Conservation (phyloP, 257 asterid genomes). For the Eucommia ulmoides region DNA sequence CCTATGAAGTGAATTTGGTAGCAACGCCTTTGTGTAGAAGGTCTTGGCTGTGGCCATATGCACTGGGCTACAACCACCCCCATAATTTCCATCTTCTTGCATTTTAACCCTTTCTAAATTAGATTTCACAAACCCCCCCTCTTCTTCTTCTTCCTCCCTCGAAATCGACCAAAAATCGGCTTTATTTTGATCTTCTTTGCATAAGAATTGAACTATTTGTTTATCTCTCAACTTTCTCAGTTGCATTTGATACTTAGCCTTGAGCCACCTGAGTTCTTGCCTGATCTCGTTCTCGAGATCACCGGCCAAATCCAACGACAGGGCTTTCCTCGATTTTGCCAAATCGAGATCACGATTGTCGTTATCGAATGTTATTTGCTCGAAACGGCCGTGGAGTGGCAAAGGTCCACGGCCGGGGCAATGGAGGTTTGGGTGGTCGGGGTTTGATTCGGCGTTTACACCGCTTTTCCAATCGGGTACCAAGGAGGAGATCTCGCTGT, state of each 20-base stretch:
- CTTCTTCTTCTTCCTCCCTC: conserved; percentile 3
- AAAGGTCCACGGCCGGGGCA: conserved; percentile 44
- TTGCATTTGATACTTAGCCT: conserved; percentile 53
- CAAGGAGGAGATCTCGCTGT: conserved; percentile 51
- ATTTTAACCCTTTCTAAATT: conserved; percentile 15
- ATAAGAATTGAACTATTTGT: conserved; percentile 12
- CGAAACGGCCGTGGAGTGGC: conserved; percentile 74
- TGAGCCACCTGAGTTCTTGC: conserved; percentile 54
- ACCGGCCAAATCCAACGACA: conserved; percentile 11
- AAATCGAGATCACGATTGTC: conserved; percentile 7
- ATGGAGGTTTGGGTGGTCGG: conserved; percentile 13
- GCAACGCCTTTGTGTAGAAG: conserved; percentile 32
- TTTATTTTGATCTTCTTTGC: conserved; percentile 10
- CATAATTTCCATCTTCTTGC: conserved; percentile 27
- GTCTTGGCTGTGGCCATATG: conserved; percentile 42
- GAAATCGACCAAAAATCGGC: conserved; percentile 2
- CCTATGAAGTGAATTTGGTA: conserved; percentile 42
- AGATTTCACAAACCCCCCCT: conserved; percentile 7
- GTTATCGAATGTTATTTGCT: conserved; percentile 72
- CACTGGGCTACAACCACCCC: conserved; percentile 40
- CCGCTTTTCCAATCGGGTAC: conserved; percentile 74
- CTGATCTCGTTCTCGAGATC: conserved; percentile 31
- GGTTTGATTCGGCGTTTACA: conserved; percentile 24
- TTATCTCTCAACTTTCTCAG: conserved; percentile 39
- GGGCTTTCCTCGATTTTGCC: conserved; percentile 14